Base-by-base conservation (phyloP, 2,329 filamentous ascomycete genomes). In the Cercospora canescens region DNA sequence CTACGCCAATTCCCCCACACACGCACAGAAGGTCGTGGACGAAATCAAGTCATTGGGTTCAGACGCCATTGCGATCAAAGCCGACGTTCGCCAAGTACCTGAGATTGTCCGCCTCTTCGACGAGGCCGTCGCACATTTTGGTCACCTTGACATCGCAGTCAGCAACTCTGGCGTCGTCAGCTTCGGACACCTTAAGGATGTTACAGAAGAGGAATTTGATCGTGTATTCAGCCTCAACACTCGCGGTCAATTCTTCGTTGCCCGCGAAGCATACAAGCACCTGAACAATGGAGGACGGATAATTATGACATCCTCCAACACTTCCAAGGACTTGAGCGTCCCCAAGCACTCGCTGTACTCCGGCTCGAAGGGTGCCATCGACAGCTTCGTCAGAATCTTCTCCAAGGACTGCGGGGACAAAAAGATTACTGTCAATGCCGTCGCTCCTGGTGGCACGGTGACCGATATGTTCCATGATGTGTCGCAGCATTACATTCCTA, bases 31-130 rank as follows among this genome's bases (percentile, higher is more conserved):
- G 72, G 84, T 90, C 62, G 88, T 91, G 62, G 78, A 84, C 62
- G 81, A 85, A 76, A 90, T 91, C 81, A 85, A 89, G 81, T 83
- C 83, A 70, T 77, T 82, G 62, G 88, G 88, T 54, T 83, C 84
- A 55, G 86, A 89, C 69, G 86, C 88, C 30, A 82, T 85, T 7
- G 83, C 88, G 66, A 82, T 90, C 80, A 85, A 88, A 79, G 89
- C 89, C 71, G 88, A 91, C 80, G 85, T 91, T 60, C 83, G 85
- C 69, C 81, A 89, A 66, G 84, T 89, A 45, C 77, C 83, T 67
- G 82, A 91, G 77, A 91, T 88, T 69, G 81, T 84, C 54, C 77
- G 79, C 63, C 80, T 91, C 70, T 89, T 91, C 80, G 82, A 85
- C 57, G 79, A 89, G 74, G 87, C 87, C 61, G 81, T 87, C 69